Evolutionary conservation across 108 stramenopile species (phyloP), one percentile per base, ranked within the genome.

Genomic region (Mayamaea pseudoterrestris): DNA sequence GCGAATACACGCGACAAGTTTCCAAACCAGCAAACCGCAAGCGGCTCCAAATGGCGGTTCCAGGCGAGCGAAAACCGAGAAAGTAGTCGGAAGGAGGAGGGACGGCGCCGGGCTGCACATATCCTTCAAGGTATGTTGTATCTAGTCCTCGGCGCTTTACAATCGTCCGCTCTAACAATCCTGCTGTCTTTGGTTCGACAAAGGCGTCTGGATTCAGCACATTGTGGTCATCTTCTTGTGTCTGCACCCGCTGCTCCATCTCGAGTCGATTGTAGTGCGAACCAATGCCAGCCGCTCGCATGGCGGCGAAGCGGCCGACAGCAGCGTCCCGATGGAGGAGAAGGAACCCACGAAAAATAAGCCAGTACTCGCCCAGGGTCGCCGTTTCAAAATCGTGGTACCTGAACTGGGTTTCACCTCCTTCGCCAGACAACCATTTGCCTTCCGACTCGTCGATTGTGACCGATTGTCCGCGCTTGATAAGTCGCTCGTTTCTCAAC

Each of bases 11-110:
- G 14, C 83, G 76, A 46, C 83, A 75, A 5, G 87, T 89, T 65
- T 94, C 87, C 3, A 94, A 64, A 34, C 90, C 90, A 14, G 93
- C 89, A 44, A 76, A 68, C 14, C 89, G 68, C 28, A 94, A 69
- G 2, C 93, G 72, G 25, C 83, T 73, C 93, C 93, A 94, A 59
- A 94, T 91, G 59, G 82, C 56, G 7, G 92, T 93, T 31, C 92
- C 92, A 21, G 84, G 75, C 12, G 81, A 83, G 17, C 61, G 74
- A 37, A 74, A 88, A 1, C 88, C 88, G 11, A 90, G 77, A 41
- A 84, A 90, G 46, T 85, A 88, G 47, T 88, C 85, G 24, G 85
- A 74, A 20, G 85, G 85, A 43, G 90, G 90, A 30, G 80, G 61
- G 6, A 54, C 29, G 11, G 73, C 69, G 25, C 24, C 50, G 22